These are phyloP conservation scores for Diaporthe citriasiana DNA, from an alignment of 2,329 filamentous ascomycete genomes.

Conservation along the genomic window DNA sequence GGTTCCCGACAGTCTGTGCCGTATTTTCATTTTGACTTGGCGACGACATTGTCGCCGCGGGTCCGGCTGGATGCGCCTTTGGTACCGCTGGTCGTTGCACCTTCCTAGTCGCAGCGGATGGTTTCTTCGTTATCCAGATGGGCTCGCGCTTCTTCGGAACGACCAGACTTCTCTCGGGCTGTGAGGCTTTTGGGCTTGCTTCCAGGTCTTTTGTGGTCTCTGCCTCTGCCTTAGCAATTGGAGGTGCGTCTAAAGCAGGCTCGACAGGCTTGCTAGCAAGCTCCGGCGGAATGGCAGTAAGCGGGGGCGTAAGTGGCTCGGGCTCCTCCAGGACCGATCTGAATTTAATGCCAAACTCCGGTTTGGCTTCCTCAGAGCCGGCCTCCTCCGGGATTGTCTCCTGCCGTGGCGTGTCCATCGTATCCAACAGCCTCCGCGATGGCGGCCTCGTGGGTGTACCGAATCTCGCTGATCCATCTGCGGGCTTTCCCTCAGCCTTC, in stretches of 20 bases:
- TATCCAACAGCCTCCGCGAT: slow-evolving; percentile 16
- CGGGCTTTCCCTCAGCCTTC: neutral
- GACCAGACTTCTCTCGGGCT: neutral
- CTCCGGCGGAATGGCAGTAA: slow-evolving; percentile 31
- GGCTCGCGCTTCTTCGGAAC: slow-evolving; percentile 18
- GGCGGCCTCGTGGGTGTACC: slow-evolving; percentile 14
- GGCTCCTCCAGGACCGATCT: slow-evolving; percentile 38
- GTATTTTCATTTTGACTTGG: neutral
- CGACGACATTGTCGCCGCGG: neutral
- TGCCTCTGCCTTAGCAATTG: neutral
- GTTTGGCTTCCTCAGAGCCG: neutral
- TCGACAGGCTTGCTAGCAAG: neutral
- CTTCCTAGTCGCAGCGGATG: slow-evolving; percentile 9
- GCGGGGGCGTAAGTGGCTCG: slow-evolving; percentile 32
- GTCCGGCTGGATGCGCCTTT: slow-evolving; percentile 3
- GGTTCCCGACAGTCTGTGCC: neutral
- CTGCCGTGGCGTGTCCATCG: slow-evolving; percentile 20
- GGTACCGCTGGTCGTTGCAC: slow-evolving; percentile 6
- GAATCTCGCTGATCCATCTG: neutral
- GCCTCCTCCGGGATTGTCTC: slow-evolving; percentile 19
- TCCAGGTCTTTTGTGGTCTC: neutral
- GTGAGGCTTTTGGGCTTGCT: neutral
- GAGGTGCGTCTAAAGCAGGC: neutral
- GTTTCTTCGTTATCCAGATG: slow-evolving; percentile 27
- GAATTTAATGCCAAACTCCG: slow-evolving; percentile 25